These are phyloP conservation scores for Anisodus acutangulus DNA, from an alignment of 257 asterid genomes.

Conservation along the genomic window DNA sequence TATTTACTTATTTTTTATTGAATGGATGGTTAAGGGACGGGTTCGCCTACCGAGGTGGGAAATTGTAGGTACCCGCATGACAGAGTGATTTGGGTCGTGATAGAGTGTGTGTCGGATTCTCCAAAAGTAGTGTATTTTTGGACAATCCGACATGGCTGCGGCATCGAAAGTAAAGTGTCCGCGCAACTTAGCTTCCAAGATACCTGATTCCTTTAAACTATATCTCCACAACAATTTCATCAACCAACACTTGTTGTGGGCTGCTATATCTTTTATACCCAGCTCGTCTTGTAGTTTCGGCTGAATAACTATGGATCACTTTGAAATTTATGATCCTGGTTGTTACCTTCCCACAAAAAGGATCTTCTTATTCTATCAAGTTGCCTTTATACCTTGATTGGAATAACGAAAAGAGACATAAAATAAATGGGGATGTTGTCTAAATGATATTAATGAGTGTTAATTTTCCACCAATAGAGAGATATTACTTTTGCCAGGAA, in stretches of 20 bases:
- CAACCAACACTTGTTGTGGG: neutral
- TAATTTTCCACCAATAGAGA: neutral
- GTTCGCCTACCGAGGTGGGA: too few species aligned
- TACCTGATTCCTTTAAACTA: neutral
- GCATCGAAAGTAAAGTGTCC: too few species aligned
- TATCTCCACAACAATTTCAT: neutral
- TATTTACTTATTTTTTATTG: too few species aligned
- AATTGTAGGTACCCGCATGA: too few species aligned
- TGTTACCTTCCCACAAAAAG: neutral
- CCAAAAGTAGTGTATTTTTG: too few species aligned
- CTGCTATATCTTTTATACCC: neutral
- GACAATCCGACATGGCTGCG: too few species aligned
- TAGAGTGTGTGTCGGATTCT: too few species aligned
- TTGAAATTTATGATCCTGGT: neutral
- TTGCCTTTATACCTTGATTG: neutral
- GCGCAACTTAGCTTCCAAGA: neutral
- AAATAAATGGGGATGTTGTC: neutral
- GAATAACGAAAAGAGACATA: neutral
- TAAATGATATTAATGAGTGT: neutral
- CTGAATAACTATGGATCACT: conserved; percentile 6
- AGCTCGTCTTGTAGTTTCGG: neutral
- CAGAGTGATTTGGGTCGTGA: too few species aligned
- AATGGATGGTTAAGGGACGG: too few species aligned
- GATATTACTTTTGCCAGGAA: neutral
- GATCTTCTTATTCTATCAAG: neutral